A percentile compares a stretch with the other conserved stretches of the same genome.
Conservation (phyloP, 2,329 filamentous ascomycete genomes). For the Diplodia sapinea region DNA sequence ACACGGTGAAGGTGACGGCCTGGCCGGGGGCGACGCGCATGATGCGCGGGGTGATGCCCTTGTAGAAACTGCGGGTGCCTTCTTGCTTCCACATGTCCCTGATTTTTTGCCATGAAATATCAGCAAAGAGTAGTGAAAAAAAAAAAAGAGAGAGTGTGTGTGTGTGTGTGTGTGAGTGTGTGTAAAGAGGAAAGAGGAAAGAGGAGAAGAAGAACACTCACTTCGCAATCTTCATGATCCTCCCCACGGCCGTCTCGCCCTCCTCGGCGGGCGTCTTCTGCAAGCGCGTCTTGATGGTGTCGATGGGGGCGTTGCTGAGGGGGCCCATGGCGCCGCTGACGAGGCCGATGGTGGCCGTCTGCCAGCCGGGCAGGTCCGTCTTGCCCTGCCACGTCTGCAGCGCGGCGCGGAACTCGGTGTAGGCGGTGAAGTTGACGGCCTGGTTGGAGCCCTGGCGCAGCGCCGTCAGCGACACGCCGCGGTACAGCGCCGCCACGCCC, state of each 20-base stretch:
- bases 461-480: constrained; percentile 91
- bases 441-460: constrained; percentile 96
- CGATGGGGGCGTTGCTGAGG: constrained; percentile 94
- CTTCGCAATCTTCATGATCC: constrained; percentile 76
- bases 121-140: too few relatives aligned
- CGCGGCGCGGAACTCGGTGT: constrained; percentile 86
- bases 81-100: constrained; percentile 74
- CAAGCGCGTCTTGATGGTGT: constrained; percentile 97
- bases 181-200: not conserved
- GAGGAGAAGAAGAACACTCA: constrained; percentile 41
- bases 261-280: constrained; percentile 86
- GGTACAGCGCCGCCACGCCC: constrained; percentile 84
- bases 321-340: constrained; percentile 95
- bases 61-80: constrained; percentile 94
- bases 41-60: constrained; percentile 95
- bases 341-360: constrained; percentile 89
- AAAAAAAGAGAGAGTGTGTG: not conserved
- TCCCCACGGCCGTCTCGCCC: constrained; percentile 77
- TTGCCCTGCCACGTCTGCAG: constrained; percentile 76
- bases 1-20: constrained; percentile 72
- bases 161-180: too few relatives aligned
- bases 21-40: constrained; percentile 98
- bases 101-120: not conserved
- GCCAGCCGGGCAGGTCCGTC: constrained; percentile 78
- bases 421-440: constrained; percentile 94